Base-by-base conservation (phyloP, 73 alveolate species). In the Symbiodinium natans region DNA sequence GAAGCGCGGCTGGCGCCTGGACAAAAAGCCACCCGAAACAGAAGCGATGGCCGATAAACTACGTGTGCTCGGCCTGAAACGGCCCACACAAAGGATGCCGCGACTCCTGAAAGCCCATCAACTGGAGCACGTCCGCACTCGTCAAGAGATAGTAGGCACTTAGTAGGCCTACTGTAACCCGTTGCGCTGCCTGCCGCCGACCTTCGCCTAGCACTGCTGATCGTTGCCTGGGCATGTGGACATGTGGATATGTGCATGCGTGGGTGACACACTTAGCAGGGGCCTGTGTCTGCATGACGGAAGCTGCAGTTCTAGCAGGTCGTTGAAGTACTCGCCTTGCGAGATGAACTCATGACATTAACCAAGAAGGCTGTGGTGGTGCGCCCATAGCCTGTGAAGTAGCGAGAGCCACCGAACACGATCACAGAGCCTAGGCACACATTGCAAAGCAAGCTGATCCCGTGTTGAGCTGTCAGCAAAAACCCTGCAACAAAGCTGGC, bases 311-410 rank as follows among this genome's bases (percentile, higher is more conserved):
- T 90, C 97, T 80, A 90, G 52, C 9, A 90, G 39, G 56, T 90
- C 97, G 68, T 90, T 90, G 97, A 90, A 90, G 88, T 90, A 90
- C 88, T 90, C 97, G 19, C 97, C 97, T 90, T 48, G 38, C 31
- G 40, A 34, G 56, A 36, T 52, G 0, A 2, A 11, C 3, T 8
- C 71, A 52, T 52, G 1, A 23, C 23, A 8, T 15, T 23, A 23
- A 52, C 3, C 71, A 2, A 5, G 71, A 23, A 52, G 71, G 31
- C 15, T 52, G 71, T 6, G 17, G 2, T 6, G 71, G 8, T 29
- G 31, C 71, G n/a, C n/a, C 1, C 27, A 5, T 21, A 29, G 88
- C 97, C 97, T 90, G 97, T 90, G 89, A 90, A 90, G 89, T 90
- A 90, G 77, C 97, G 33, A 8, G 97, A 90, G 77, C 97, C 97